Base-by-base conservation (phyloP, 2,329 filamentous ascomycete genomes). In the Tolypocladium inflatum region DNA sequence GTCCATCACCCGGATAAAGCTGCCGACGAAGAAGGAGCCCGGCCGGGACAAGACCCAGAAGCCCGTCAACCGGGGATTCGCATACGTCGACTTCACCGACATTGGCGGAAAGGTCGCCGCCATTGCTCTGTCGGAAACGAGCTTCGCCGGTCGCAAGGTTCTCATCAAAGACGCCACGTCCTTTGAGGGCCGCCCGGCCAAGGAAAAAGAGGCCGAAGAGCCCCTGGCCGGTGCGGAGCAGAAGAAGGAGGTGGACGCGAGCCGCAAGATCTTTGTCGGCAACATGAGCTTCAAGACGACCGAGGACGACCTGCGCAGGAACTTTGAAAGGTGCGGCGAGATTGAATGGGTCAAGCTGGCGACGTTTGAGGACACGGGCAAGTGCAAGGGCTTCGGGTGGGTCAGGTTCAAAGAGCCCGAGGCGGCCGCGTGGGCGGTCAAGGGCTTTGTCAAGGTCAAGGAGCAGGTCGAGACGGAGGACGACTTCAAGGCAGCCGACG, bases 321-420 rank as follows among this genome's bases (percentile, higher is more conserved):
- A 96, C 69, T 97, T 96, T 71, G 81, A 81, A 54, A 90, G 87
- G 70, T 97, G 93, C 70, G 94, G 94, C 55, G 80, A 87, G 61
- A 84, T 97, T 61, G 84, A 87, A 56, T 89, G 89, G 76, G 82
- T 91, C 63, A 93, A 96, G 74, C 79, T 97, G 64, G 94, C 94
- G 3, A 96, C 92, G 0, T 99, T 99, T 69, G 90, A 97, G 73
- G 95, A 99, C 72, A 88, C 88, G 23, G 94, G 94, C 50, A 99
- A 97, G 76, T 99, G 94, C 78, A 97, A 97, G 76, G 95, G 94
- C 21, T 99, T 88, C 74, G 94, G 88, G 7, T 99, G 94, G 92
- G 85, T 99, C 61, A 90, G 90, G 61, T 99, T 97, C 73, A 86
- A 87, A 69, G 86, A 91, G 55, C 69, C 92, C 13, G 85, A 89